Evolutionary conservation across 2,329 filamentous ascomycete genomes (phyloP).

Genomic region (Ascochyta pisi): DNA sequence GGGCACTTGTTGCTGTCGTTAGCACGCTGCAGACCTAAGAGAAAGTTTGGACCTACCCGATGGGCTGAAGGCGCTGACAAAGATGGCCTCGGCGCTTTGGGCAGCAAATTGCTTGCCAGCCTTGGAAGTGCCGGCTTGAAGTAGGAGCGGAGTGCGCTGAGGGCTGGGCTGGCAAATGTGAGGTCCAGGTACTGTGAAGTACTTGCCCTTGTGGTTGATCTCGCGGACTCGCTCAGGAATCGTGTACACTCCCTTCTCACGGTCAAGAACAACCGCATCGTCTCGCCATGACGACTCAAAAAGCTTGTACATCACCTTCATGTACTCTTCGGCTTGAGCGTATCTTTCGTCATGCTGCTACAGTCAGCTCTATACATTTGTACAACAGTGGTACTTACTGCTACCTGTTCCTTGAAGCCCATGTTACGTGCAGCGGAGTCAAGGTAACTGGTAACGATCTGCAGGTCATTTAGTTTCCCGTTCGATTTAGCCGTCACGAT

Average conservation of each 20-base stretch:
- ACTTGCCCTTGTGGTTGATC: slow-evolving; percentile 73
- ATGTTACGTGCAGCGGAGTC: slow-evolving; percentile 71
- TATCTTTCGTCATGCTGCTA: slow-evolving; percentile 70
- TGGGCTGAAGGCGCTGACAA: slow-evolving; percentile 53
- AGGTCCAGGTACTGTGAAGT: slow-evolving; percentile 70
- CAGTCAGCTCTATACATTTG: slow-evolving; percentile 57
- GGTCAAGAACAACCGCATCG: slow-evolving; percentile 68
- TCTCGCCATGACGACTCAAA: slow-evolving; percentile 72
- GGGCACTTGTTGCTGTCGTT: slow-evolving; percentile 49
- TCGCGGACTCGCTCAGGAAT: slow-evolving; percentile 64
- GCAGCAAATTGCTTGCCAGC: slow-evolving; percentile 72
- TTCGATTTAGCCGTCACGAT: not conserved
- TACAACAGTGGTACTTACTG: slow-evolving; percentile 64
- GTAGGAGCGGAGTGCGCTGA: slow-evolving; percentile 71
- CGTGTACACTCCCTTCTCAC: slow-evolving; percentile 66
- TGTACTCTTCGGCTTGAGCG: slow-evolving; percentile 71
- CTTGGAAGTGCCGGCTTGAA: slow-evolving; percentile 73
- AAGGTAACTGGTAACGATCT: slow-evolving; percentile 72
- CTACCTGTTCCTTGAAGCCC: slow-evolving; percentile 61
- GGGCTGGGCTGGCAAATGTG: slow-evolving; percentile 69
- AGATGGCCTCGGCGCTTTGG: slow-evolving; percentile 74
- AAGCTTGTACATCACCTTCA: slow-evolving; percentile 73
- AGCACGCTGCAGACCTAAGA: not conserved
- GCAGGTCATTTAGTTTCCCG: slow-evolving; percentile 14
- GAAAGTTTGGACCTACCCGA: not conserved